A percentile compares a stretch with the other conserved stretches of the same genome.
Conservation (phyloP, 805 yeast genomes). For the Saccharomycopsis lassenensis region DNA sequence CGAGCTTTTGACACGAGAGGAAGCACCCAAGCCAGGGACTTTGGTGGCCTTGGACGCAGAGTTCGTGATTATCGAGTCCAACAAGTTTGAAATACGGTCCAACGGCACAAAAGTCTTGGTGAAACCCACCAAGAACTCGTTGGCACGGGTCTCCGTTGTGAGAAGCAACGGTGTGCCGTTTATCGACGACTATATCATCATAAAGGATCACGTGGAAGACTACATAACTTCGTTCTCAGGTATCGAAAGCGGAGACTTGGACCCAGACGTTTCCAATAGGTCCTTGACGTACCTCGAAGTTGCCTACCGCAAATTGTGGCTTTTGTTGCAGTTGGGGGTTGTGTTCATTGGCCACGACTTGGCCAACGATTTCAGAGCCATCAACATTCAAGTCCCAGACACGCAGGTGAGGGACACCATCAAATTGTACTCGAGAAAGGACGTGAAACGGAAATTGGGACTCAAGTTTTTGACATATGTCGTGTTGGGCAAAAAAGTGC, state of each 20-base stretch:
- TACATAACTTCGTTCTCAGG: constrained; percentile 89
- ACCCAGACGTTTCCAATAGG: constrained; percentile 51
- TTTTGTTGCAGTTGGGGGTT: constrained; percentile 78
- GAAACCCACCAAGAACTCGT: constrained; percentile 61
- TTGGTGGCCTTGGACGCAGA: constrained; percentile 94
- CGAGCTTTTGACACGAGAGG: constrained; percentile 50
- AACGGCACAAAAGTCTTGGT: constrained; percentile 61
- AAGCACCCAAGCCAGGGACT: constrained; percentile 66
- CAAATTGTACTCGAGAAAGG: constrained; percentile 62
- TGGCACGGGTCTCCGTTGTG: constrained; percentile 84
- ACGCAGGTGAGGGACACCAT: constrained; percentile 86
- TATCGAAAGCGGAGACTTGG: constrained; percentile 85
- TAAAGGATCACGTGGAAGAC: constrained; percentile 62
- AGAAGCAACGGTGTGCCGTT: constrained; percentile 74
- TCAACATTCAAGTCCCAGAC: constrained; percentile 80
- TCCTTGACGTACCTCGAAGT: constrained; percentile 70
- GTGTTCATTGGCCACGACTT: constrained; percentile 93
- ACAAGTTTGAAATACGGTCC: constrained; percentile 64
- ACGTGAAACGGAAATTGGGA: constrained; percentile 67
- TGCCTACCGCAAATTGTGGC: constrained; percentile 84
- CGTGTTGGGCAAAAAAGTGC: constrained; percentile 65
- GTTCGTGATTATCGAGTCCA: constrained; percentile 75
- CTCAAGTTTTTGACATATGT: constrained; percentile 80
- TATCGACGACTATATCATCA: constrained; percentile 85
- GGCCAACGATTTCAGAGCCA: constrained; percentile 82